Evolutionary conservation across 768 basidiomycete genomes (phyloP).

Genomic region (Tremella fuciformis): DNA sequence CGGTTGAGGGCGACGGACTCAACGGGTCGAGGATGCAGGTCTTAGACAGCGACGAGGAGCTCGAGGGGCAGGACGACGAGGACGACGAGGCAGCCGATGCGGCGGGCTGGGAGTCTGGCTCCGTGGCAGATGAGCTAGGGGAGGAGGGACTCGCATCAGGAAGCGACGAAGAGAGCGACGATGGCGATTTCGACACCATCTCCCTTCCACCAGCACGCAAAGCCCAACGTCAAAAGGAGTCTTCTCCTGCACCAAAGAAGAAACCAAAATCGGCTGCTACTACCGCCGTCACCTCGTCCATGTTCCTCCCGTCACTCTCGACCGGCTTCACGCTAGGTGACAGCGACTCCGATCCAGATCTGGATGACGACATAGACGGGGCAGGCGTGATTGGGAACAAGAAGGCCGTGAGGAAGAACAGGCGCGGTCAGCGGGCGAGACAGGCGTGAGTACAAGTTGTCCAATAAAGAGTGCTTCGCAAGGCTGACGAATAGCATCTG

Average conservation of each 20-base stretch:
- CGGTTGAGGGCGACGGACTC: conserved; percentile 10
- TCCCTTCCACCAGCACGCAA: not conserved
- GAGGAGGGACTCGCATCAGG: not conserved
- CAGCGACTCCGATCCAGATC: conserved; percentile 65
- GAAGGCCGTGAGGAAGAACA: conserved; percentile 68
- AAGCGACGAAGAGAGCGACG: not conserved
- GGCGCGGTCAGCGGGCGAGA: conserved; percentile 89
- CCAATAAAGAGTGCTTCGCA: conserved; percentile 1
- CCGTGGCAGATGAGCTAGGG: conserved; percentile 39
- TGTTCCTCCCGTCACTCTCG: conserved; percentile 84
- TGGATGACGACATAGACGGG: conserved; percentile 64
- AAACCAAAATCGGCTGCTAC: not conserved
- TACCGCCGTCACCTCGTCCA: conserved; percentile 55
- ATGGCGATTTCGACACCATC: not conserved
- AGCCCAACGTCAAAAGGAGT: not conserved
- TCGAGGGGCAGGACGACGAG: conserved; percentile 30
- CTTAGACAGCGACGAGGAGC: conserved; percentile 15
- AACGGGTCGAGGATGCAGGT: conserved; percentile 7
- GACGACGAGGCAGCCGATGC: conserved; percentile 40
- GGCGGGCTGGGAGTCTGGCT: conserved; percentile 55
- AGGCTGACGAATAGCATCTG: conserved; percentile 66
- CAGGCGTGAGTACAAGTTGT: conserved; percentile 69
- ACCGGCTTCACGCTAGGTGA: conserved; percentile 79
- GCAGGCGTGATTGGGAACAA: conserved; percentile 56
- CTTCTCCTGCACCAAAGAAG: not conserved